Conservation (phyloP, 192 early-diverging fungal species). For the Coemansia javaensis region DNA sequence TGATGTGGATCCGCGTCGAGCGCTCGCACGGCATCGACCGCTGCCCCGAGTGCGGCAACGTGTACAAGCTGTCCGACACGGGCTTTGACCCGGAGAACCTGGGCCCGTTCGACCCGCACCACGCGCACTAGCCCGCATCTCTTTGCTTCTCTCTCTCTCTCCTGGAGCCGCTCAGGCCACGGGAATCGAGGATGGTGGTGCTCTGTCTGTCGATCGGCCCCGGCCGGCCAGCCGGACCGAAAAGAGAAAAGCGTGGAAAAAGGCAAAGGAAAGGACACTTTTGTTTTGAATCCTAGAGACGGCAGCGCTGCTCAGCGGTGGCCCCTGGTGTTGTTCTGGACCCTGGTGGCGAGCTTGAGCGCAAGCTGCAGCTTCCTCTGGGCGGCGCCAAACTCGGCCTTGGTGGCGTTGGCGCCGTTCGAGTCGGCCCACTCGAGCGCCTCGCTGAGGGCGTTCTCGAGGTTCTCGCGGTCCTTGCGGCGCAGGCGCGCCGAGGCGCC, state of each 20-base stretch:
- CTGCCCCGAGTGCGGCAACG: constrained; percentile 92
- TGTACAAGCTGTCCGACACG: constrained; percentile 58
- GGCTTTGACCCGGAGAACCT: constrained; percentile 39
- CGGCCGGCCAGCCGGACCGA: neutral
- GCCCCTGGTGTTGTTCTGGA: constrained; percentile 21
- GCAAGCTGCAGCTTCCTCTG: constrained; percentile 69
- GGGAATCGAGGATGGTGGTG: too few species aligned
- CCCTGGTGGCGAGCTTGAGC: constrained; percentile 59
- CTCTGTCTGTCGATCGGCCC: too few species aligned
- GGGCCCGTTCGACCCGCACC: constrained; percentile 8
- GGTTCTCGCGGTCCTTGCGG: constrained; percentile 63
- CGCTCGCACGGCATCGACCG: constrained; percentile 74
- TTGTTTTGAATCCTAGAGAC: constrained; percentile 16
- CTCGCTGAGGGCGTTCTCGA: constrained; percentile 71
- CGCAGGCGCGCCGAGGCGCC: constrained; percentile 69
- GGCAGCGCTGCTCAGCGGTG: too few species aligned
- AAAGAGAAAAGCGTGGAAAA: neutral
- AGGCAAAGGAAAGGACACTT: neutral
- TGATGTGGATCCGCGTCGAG: constrained; percentile 86
- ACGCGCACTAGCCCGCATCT: too few species aligned
- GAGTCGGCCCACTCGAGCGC: constrained; percentile 71
- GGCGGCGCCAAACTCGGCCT: constrained; percentile 58
- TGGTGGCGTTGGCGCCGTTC: constrained; percentile 53
- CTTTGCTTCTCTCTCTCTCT: too few species aligned
- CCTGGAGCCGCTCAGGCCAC: too few species aligned